Percentiles rank a stretch among this genome's conserved stretches.
Evolutionary conservation across 345 rosid species (phyloP).

Genomic region (Eucalyptus marginata): DNA sequence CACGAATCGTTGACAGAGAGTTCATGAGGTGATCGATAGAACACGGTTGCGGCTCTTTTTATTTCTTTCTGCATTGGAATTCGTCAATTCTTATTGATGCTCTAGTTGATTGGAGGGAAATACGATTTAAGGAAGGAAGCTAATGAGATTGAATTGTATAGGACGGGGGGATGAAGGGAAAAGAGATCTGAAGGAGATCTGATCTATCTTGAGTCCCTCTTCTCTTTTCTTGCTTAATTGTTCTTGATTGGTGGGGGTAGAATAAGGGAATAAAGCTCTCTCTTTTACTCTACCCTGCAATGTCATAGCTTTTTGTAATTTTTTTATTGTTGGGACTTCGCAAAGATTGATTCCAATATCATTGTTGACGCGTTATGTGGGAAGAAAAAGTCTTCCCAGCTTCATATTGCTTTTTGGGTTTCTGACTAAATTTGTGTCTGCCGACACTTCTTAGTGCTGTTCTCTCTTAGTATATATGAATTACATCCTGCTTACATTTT

Average conservation of each 20-base stretch:
- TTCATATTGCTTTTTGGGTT: neutral
- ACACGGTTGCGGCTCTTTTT: slow-evolving; percentile 14
- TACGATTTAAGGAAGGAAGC: neutral
- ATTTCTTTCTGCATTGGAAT: neutral
- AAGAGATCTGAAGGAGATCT: slow-evolving; percentile 1
- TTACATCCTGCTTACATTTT: neutral
- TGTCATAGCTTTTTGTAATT: neutral
- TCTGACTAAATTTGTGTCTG: neutral
- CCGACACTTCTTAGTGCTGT: neutral
- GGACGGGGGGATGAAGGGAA: slow-evolving; percentile 11
- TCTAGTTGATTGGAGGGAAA: slow-evolving; percentile 1
- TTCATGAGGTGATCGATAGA: neutral
- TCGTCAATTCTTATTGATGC: neutral
- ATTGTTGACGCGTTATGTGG: neutral
- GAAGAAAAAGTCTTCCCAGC: slow-evolving; percentile 15
- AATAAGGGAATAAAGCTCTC: slow-evolving; percentile 25
- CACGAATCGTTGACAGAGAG: neutral
- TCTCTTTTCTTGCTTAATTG: neutral
- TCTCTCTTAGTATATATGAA: neutral
- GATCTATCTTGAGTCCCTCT: neutral
- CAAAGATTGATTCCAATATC: slow-evolving; percentile 4
- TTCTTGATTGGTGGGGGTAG: slow-evolving; percentile 11
- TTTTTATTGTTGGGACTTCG: neutral
- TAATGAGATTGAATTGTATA: slow-evolving; percentile 32
- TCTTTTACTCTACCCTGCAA: slow-evolving; percentile 16